Base-by-base conservation (phyloP, 345 rosid species). In the Hibiscus tridactylites region DNA sequence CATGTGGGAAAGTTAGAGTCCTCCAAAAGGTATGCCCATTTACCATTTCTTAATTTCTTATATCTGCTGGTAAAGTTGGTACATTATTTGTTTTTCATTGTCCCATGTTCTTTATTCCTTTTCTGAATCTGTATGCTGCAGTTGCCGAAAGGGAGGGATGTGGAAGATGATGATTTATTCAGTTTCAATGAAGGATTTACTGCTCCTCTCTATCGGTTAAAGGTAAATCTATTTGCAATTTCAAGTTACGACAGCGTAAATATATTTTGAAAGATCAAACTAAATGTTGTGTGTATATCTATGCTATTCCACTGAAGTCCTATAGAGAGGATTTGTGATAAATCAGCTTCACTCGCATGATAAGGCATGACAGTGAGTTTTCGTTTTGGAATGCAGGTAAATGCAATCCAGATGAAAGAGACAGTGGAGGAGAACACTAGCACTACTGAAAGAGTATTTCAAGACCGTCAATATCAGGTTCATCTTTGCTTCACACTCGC, bases 401-500 rank as follows among this genome's bases (percentile, higher is more conserved):
- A 95, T 86, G 97, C 98, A 33, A 95, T 95, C 85, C 99, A 95
- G 80, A 89, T 95, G 99, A 95, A 95, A 87, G 99, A 95, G 83
- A 95, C 98, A 0, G 99, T 95, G 47, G 99, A 95, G 78, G 99
- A 95, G 83, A 95, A 92, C 83, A 88, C 97, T 53, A 92, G 97
- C 77, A 95, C 99, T 47, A 95, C 98, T 0, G 96, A 92, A 73
- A 88, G 97, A 87, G 99, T 95, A 71, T 95, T 95, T 81, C 98
- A 92, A 79, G 98, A 95, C 76, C 91, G 98, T 63, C 99, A 95
- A 75, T 95, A 95, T 82, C 99, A 95, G 99, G 99, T 95, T 82
- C 29, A 17, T 35, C 33, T 76, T 12, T 10, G 28, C 61, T 50
- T 61, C 52, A 62, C 71, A 62, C 71, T 65, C 56, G 5, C 42